Base-by-base conservation (phyloP, 2,329 filamentous ascomycete genomes). In the Xylariaceae sp. region DNA sequence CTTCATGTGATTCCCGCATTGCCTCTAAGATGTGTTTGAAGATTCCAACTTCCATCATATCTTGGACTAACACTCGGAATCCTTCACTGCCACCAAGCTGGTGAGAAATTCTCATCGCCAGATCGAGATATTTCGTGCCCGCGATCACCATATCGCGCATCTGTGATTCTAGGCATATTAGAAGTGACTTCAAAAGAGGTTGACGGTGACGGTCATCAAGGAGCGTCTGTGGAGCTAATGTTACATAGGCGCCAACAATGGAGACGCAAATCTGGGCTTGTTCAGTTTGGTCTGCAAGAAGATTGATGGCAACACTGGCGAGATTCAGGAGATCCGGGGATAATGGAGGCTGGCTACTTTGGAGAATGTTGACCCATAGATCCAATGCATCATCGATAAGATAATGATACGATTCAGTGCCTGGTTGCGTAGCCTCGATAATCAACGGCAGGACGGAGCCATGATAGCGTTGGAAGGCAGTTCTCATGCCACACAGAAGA, bases 301-400 rank as follows among this genome's bases (percentile, higher is more conserved):
- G 78, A 0, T 85, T 85, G 11, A 92, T 81, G 1, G 84, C 80
- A 51, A 81, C 75, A n/a, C 83, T 81, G 2, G 85, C 80, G 42
- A 93, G 78, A 2, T 79, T 76, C 3, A 88, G 72, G n/a, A 92
- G 75, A 11, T 86, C 84, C 0, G 80, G 75, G 0, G 84, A 80
- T 2, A 86, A 75, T 0, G 88, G 86, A 10, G 83, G 75, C 6
- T 81, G 79, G 59, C 86, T 87, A 68, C 90, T 85, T 63, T 79
- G 79, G 44, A 92, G 74, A 9, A 97, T 85, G 1, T 88, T 84
- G 39, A 83, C 81, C 93, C 93, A 97, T 2, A 99, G 82, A 58
- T 97, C 92, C 11, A 97, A 78, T 0, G 91, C 90, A 72, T 99
- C 94, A 62, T 97, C 94, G 10, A 96, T 84, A 9, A 99, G 83